Percentiles rank a stretch among this genome's conserved stretches.
phyloP scores from a whole-genome alignment of 2,329 filamentous ascomycete species.

The Ciborinia camelliae region DNA sequence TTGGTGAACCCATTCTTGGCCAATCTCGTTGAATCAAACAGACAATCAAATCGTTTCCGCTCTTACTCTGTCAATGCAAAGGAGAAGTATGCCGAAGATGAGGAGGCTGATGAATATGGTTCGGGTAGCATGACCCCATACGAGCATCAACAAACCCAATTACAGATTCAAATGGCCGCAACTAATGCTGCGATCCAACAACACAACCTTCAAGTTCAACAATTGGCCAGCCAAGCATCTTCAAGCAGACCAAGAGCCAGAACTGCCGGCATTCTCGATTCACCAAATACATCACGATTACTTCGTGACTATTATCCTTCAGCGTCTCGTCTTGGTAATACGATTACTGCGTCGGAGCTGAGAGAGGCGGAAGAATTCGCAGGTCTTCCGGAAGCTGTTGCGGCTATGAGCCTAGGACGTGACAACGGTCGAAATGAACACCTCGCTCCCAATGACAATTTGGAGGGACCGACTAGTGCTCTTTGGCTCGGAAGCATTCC shows the following conservation, averaged over 20 bases:
- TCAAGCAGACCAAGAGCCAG: constrained; percentile 80
- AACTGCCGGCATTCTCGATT: constrained; percentile 85
- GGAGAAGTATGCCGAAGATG: constrained; percentile 89
- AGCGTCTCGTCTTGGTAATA: constrained; percentile 71
- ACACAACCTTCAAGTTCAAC: constrained; percentile 90
- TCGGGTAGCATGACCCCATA: constrained; percentile 46
- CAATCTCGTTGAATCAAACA: constrained; percentile 58
- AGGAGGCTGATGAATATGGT: constrained; percentile 70
- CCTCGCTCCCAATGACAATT: constrained; percentile 72
- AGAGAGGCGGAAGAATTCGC: constrained; percentile 77
- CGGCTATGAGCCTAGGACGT: constrained; percentile 69
- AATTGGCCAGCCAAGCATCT: constrained; percentile 81
- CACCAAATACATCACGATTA: constrained; percentile 42
- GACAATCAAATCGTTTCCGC: constrained; percentile 80
- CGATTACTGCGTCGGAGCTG: constrained; percentile 72
- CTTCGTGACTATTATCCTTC: constrained; percentile 73
- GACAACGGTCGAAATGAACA: constrained; percentile 65
- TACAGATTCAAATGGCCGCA: constrained; percentile 61
- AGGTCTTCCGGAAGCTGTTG: constrained; percentile 76
- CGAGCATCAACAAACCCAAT: constrained; percentile 58
- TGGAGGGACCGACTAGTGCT: constrained; percentile 88
- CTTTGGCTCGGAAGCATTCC: constrained; percentile 98
- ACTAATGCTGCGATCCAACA: constrained; percentile 74
- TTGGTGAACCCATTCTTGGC: constrained; percentile 67
- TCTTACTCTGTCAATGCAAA: constrained; percentile 99